These are phyloP conservation scores for Pseudogymnoascus sp. DNA, from an alignment of 2,329 filamentous ascomycete species.

Conservation along the genomic window DNA sequence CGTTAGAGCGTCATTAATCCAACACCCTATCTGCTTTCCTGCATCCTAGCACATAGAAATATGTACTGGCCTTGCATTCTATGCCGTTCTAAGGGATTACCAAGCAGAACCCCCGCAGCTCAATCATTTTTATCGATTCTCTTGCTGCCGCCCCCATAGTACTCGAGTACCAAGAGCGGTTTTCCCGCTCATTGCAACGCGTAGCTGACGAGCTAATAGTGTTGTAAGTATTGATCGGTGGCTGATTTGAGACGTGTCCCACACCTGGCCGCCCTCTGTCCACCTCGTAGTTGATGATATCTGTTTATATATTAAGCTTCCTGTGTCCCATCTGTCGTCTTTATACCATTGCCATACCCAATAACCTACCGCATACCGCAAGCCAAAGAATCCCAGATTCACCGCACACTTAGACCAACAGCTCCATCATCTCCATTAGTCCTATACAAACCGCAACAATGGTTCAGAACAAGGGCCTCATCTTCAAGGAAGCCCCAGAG, in stretches of 20 bases:
- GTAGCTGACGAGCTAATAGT: background rate
- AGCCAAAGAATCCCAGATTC: background rate
- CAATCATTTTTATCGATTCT: background rate
- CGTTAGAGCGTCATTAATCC: background rate
- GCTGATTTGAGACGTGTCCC: background rate
- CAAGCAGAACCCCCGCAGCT: background rate
- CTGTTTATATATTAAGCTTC: background rate
- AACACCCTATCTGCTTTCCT: background rate
- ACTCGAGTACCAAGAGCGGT: background rate
- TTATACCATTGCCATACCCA: background rate
- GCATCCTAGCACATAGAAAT: background rate
- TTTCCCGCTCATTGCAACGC: background rate
- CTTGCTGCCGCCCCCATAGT: background rate
- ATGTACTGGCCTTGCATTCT: background rate
- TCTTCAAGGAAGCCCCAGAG: constrained; percentile 63
- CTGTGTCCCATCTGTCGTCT: background rate
- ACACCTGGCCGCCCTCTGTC: background rate
- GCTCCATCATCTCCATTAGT: background rate
- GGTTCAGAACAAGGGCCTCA: constrained; percentile 63
- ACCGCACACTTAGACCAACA: background rate
- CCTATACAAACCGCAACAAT: constrained; percentile 21
- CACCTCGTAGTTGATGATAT: background rate
- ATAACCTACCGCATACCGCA: background rate
- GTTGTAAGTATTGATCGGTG: background rate
- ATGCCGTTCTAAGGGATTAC: background rate